Base-by-base conservation (phyloP, 2,329 filamentous ascomycete genomes). In the Fusarium succisae region DNA sequence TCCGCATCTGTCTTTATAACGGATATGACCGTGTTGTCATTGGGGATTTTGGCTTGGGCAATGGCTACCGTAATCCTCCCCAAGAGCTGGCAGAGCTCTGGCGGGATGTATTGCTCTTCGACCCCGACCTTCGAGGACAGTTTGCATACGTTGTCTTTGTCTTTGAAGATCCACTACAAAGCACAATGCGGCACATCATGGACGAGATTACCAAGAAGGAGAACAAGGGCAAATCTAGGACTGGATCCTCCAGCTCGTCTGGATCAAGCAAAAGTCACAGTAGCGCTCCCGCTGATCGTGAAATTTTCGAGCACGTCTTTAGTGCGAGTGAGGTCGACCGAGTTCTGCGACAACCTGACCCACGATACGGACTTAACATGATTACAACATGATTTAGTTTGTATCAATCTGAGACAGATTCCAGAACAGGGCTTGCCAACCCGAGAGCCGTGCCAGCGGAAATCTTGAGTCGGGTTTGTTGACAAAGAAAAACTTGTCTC, bases 1-100 rank as follows among this genome's bases (percentile, higher is more conserved):
- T 95, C 24, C 88, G 91, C 53, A 93, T 94, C 71, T 93, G 92
- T 72, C 88, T 88, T 24, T 89, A 87, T 77, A 87, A 90, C 76
- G 84, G 85, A 66, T 89, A 91, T 77, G 82, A 85, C 45, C 86
- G 87, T 66, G 84, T 92, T 28, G 88, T 90, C 57, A 87, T 92
- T 66, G 90, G 89, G 28, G 90, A 90, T 73, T 93, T 92, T 78
- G 91, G 91, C 5, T 84, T 92, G 12, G 91, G 91, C 51, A 91
- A 91, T 70, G 85, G 86, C 43, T 89, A 90, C 78, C 87, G 89
- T 75, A 93, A 93, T 79, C 91, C 91, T 45, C 88, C 91, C 2
- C 86, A 87, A 77, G 90, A 92, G 80, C 84, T 92, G 61, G 90
- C 90, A 39, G 87, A 90, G 80, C 85, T 92, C 56, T 93, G 91